A percentile compares a stretch with the other conserved stretches of the same genome.
phyloP scores from a whole-genome alignment of 129 eudicot genomes.

The Heracleum sosnowskyi region DNA sequence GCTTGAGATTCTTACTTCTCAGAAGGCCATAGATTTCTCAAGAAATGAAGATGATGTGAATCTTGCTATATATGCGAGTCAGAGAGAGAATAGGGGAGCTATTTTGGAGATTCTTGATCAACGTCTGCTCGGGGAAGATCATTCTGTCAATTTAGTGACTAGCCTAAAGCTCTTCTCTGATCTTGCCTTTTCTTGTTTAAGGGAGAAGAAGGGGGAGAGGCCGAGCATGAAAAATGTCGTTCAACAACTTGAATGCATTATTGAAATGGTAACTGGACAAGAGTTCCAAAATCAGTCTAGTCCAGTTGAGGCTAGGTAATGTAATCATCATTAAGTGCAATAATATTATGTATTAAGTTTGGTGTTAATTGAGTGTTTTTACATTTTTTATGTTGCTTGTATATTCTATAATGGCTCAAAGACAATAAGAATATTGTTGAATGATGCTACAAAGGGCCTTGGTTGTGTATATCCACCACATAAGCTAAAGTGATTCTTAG shows the following conservation, averaged over 20 bases:
- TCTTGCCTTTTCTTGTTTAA: conserved; percentile 50
- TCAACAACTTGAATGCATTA: conserved; percentile 37
- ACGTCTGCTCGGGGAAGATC: conserved; percentile 27
- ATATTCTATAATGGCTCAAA: conserved; percentile 12
- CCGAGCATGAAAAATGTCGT: conserved; percentile 53
- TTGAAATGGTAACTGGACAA: conserved; percentile 25
- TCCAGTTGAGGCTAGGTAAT: conserved; percentile 6
- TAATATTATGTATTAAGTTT: neutral
- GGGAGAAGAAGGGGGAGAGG: conserved; percentile 55
- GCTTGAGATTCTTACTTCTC: too few species aligned
- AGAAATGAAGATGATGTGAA: conserved; percentile 46
- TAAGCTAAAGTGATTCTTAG: conserved; percentile 2
- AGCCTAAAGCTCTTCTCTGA: conserved; percentile 32
- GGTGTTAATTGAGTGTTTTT: neutral
- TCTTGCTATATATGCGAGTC: conserved; percentile 39
- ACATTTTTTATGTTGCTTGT: conserved; percentile 6
- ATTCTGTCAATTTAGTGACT: conserved; percentile 13
- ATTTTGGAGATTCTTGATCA: conserved; percentile 42
- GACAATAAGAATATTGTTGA: neutral
- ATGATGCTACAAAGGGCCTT: conserved; percentile 12
- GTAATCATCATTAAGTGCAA: neutral
- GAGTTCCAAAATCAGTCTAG: conserved; percentile 14
- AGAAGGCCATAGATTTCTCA: conserved; percentile 45
- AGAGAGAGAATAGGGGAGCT: conserved; percentile 18
- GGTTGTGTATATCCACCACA: neutral